Conservation (phyloP, 306 rosid species). For the Cicer cuneatum region DNA sequence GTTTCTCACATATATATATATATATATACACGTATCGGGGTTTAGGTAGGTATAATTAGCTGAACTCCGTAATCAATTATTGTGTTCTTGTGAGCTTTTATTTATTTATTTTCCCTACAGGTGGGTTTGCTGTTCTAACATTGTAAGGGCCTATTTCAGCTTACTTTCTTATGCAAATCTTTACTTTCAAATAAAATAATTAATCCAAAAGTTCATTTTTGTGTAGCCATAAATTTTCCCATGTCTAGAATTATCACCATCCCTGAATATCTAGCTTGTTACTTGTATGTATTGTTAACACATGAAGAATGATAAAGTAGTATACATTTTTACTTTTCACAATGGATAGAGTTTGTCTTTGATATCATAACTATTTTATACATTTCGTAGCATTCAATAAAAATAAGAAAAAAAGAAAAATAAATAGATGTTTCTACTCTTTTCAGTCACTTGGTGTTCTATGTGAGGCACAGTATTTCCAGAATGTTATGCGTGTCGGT, state of each 20-base stretch:
- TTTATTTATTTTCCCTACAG: background rate
- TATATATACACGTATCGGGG: too few relatives aligned
- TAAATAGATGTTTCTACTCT: conserved; percentile 45
- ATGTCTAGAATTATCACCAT: conserved; percentile 3
- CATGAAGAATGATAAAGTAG: background rate
- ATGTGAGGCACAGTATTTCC: conserved; percentile 76
- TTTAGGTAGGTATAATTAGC: background rate
- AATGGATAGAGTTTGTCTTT: conserved; percentile 9
- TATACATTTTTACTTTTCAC: background rate
- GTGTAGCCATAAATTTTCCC: background rate
- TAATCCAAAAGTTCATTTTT: background rate
- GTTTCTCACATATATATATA: too few relatives aligned
- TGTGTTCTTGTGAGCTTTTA: background rate
- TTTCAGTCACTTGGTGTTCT: conserved; percentile 76
- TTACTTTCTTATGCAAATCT: too few relatives aligned
- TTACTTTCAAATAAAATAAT: too few relatives aligned
- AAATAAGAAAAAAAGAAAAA: conserved; percentile 17
- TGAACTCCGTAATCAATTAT: background rate
- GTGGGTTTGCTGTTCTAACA: background rate
- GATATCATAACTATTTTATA: conserved; percentile 9
- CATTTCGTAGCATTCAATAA: conserved; percentile 3
- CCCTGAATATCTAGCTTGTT: background rate
- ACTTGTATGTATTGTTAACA: background rate
- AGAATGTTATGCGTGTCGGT: conserved; percentile 82
- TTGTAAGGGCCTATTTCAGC: too few relatives aligned